These are phyloP conservation scores for Amanita subjunquillea DNA, from an alignment of 768 basidiomycete genomes.

Conservation along the genomic window DNA sequence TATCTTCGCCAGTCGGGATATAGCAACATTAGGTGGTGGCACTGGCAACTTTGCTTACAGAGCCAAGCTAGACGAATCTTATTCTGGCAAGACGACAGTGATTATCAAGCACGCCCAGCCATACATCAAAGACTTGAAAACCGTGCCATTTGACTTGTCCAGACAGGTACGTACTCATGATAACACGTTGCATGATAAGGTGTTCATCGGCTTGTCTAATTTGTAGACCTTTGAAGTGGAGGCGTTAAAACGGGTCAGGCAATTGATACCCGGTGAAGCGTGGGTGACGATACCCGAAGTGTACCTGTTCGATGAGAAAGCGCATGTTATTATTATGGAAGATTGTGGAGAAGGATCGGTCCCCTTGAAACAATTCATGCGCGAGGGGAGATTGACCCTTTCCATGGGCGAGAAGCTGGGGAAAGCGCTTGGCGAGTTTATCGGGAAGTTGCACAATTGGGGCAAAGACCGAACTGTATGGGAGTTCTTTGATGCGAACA, in stretches of 20 bases:
- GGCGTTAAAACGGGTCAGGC: slow-evolving; percentile 35
- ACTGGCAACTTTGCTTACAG: slow-evolving; percentile 48
- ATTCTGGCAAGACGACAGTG: slow-evolving; percentile 33
- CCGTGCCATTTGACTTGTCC: slow-evolving; percentile 20
- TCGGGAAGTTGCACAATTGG: slow-evolving; percentile 42
- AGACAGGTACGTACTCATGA: slow-evolving; percentile 44
- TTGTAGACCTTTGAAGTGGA: slow-evolving; percentile 30
- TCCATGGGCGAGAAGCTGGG: slow-evolving; percentile 35
- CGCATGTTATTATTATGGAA: slow-evolving; percentile 50
- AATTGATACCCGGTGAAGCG: slow-evolving; percentile 23
- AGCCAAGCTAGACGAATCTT: slow-evolving; percentile 28
- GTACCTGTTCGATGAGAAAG: slow-evolving; percentile 36
- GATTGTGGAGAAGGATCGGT: slow-evolving; percentile 36
- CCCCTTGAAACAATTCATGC: slow-evolving; percentile 31
- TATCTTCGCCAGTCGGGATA: slow-evolving; percentile 31
- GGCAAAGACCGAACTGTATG: slow-evolving; percentile 21
- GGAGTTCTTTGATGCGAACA: slow-evolving; percentile 27
- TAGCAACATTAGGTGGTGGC: slow-evolving; percentile 40
- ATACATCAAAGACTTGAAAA: slow-evolving; percentile 21
- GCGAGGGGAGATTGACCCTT: slow-evolving; percentile 19
- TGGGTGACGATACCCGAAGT: slow-evolving; percentile 39
- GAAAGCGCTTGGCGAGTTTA: slow-evolving; percentile 40
- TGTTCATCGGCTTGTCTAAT: neutral
- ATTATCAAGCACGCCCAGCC: slow-evolving; percentile 51
- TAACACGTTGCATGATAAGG: neutral